Base-by-base conservation (phyloP, 2,329 filamentous ascomycete species). In the Aspergillus oerlinghausenensis region DNA sequence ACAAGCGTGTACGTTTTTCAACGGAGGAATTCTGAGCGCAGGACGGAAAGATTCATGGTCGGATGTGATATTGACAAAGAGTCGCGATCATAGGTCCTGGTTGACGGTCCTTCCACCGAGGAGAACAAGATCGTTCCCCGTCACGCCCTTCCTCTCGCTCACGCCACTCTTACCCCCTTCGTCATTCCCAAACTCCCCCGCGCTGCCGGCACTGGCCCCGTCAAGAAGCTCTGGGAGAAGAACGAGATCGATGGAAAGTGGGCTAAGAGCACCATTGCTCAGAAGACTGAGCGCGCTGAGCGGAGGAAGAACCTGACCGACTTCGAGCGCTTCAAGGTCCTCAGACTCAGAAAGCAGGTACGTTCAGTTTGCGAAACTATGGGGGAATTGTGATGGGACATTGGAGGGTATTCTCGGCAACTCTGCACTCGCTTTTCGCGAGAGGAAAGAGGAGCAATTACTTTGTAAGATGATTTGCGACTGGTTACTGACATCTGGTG, bases 311-410 rank as follows among this genome's bases (percentile, higher is more conserved):
- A 86, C 74, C 84, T 99, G 69, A 95, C 88, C 81, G 94, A 99
- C 86, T 99, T 99, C 77, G 94, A 99, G 85, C 89, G 94, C 80
- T 99, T 97, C 91, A 97, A 99, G 90, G 94, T 97, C 73, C 85
- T 97, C 87, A 88, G 93, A 81, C 85, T 97, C 82, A 95, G 93
- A 89, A 99, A 99, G 88, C 92, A 97, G 88, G 90, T 92, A 77
- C 68, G 84, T 82, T 11, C 43, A 47, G 23, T 47, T 19, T 23
- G 21, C 19, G 19, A 19, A 23, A 25, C 9, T 47, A 25, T 5
- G 19, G 10, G 21, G 17, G 11, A 47, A 47, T 26, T 19, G 10
- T 25, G 21, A 47, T 47, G 43, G 43, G 11, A 26, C 21, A 14
- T 23, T 10, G 43, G 21, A 45, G 42, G 10, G 5, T 0, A 11